Conservation (phyloP, 2,329 filamentous ascomycete species). For the Bipolaris gigantea region DNA sequence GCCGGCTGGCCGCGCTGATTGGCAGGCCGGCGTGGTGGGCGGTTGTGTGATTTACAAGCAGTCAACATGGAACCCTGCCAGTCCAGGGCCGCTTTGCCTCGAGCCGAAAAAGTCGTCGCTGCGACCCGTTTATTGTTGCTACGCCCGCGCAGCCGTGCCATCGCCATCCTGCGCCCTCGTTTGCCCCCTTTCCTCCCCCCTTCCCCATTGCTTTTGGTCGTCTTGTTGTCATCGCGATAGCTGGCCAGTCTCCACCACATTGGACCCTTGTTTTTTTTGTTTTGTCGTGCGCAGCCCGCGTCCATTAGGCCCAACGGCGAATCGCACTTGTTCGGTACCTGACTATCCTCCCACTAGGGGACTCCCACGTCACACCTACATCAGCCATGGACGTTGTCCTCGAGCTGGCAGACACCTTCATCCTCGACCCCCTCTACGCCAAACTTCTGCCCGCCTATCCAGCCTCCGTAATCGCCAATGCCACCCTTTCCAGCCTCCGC, state of each 20-base stretch:
- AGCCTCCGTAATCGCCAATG: conserved; percentile 56
- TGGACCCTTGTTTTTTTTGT: not conserved
- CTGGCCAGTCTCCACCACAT: not conserved
- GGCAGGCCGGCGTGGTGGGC: conserved; percentile 5
- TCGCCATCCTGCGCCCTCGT: conserved; percentile 8
- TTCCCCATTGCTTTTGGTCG: not conserved
- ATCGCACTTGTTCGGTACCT: conserved; percentile 26
- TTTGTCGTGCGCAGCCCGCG: conserved; percentile 2
- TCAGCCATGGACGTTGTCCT: conserved; percentile 83
- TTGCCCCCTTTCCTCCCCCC: not conserved
- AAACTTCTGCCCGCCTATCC: conserved; percentile 61
- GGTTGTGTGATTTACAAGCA: conserved; percentile 1
- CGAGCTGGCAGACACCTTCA: conserved; percentile 78
- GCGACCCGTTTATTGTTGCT: conserved; percentile 9
- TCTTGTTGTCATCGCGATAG: not conserved
- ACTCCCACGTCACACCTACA: conserved; percentile 14
- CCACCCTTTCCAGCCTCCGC: conserved; percentile 58
- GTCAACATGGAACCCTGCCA: conserved; percentile 2
- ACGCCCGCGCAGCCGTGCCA: conserved; percentile 8
- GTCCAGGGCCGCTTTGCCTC: conserved; percentile 1
- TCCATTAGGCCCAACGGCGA: conserved; percentile 16
- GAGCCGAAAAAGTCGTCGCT: conserved; percentile 15
- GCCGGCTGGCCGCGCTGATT: not conserved
- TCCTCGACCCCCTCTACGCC: conserved; percentile 80
- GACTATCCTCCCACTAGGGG: conserved; percentile 15